A percentile compares a stretch with the other conserved stretches of the same genome.
phyloP scores from a whole-genome alignment of 139 green algal species.

The Tetradesmus obliquus region DNA sequence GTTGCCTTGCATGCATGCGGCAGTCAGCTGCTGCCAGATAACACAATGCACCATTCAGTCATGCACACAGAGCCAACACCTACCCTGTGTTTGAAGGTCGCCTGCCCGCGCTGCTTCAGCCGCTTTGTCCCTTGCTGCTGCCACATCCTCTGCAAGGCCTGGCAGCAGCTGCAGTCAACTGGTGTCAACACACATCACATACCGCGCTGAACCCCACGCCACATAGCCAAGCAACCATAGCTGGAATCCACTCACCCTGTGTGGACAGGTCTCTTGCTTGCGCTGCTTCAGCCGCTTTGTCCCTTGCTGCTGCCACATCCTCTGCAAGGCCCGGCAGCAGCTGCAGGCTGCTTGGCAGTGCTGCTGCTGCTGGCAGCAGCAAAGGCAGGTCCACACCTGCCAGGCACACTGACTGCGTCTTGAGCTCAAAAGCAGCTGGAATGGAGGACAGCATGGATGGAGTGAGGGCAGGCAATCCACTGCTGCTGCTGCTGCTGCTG shows the following conservation, averaged over 20 bases:
- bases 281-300: background rate
- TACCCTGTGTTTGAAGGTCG: background rate
- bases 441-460: background rate
- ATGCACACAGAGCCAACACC: background rate
- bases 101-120: background rate
- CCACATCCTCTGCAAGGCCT: background rate
- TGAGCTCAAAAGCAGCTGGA: slow-evolving; percentile 35
- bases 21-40: background rate
- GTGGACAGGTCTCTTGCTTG: background rate
- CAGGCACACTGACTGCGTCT: slow-evolving; percentile 31
- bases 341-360: background rate
- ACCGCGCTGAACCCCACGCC: background rate
- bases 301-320: slow-evolving; percentile 24
- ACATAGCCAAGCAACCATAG: background rate
- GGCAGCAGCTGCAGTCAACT: background rate
- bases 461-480: background rate
- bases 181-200: no score
- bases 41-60: background rate
- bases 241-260: background rate
- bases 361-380: slow-evolving; percentile 33
- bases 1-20: background rate
- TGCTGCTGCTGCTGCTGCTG: slow-evolving; percentile 2
- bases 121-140: background rate
- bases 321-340: slow-evolving; percentile 18
- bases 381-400: slow-evolving; percentile 20